Evolutionary conservation across 2,329 filamentous ascomycete species (phyloP).

Genomic region (Neofusicoccum kwambonambiense): DNA sequence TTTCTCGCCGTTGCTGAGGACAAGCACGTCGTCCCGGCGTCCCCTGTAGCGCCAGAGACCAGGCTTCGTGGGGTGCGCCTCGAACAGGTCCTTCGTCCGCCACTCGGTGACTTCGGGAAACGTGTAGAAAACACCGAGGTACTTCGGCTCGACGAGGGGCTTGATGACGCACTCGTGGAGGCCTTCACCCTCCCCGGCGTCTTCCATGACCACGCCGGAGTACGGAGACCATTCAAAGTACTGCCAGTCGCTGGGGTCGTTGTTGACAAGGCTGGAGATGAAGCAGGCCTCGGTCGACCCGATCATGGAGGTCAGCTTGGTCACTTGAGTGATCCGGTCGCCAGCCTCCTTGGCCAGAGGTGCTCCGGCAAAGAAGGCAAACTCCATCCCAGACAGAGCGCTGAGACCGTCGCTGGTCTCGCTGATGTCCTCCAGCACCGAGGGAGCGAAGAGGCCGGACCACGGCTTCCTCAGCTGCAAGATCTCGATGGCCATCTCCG

Average conservation of each 20-base stretch:
- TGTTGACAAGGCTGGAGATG: constrained; percentile 22
- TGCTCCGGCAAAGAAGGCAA: constrained; percentile 23
- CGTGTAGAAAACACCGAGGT: constrained; percentile 24
- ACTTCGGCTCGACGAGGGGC: not conserved
- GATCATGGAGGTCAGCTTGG: constrained; percentile 25
- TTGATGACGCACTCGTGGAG: constrained; percentile 22
- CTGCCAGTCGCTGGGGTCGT: constrained; percentile 23
- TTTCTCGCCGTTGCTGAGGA: constrained; percentile 25
- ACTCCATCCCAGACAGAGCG: constrained; percentile 24
- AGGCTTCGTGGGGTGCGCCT: constrained; percentile 19
- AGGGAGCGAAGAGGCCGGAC: constrained; percentile 27
- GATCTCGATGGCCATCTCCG: constrained; percentile 20
- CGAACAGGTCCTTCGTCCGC: constrained; percentile 23
- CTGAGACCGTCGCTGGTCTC: constrained; percentile 24
- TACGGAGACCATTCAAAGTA: constrained; percentile 28
- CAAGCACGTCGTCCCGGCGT: constrained; percentile 25
- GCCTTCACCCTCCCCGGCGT: constrained; percentile 25
- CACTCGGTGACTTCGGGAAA: constrained; percentile 22
- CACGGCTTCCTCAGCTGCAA: constrained; percentile 21
- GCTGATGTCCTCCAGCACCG: constrained; percentile 27
- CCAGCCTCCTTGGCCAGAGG: constrained; percentile 23
- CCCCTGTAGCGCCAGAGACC: constrained; percentile 24
- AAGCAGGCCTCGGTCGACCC: constrained; percentile 28
- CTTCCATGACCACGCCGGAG: constrained; percentile 27
- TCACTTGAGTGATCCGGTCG: constrained; percentile 23